phyloP scores from a whole-genome alignment of 2,329 filamentous ascomycete species.

The Stromatinia cepivora region DNA sequence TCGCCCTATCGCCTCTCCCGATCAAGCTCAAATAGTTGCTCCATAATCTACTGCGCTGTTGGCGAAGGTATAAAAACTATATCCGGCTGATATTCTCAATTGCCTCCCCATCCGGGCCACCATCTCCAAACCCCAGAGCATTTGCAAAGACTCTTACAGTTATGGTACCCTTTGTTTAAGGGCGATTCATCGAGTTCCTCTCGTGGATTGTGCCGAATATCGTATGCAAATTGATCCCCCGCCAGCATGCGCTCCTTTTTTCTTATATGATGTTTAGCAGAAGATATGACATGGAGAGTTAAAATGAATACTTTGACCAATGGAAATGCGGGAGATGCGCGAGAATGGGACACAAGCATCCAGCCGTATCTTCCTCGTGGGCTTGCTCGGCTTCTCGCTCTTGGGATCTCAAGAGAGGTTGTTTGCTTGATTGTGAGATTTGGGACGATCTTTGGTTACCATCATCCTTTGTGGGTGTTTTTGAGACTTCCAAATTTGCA shows the following conservation, averaged over 20 bases:
- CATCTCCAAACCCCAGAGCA: neutral
- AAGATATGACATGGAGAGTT: neutral
- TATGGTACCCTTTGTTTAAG: neutral
- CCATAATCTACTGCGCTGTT: neutral
- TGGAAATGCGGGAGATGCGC: neutral
- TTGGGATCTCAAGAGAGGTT: neutral
- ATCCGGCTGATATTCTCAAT: neutral
- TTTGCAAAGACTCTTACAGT: neutral
- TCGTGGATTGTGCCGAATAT: slow-evolving; percentile 11
- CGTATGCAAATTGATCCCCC: slow-evolving; percentile 19
- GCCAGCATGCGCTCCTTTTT: neutral
- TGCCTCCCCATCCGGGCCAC: slow-evolving; percentile 4
- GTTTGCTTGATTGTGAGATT: neutral
- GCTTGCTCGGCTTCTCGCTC: neutral
- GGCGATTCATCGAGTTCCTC: slow-evolving; percentile 18
- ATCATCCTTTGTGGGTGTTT: neutral
- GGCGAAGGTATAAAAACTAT: neutral
- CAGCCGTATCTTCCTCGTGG: neutral
- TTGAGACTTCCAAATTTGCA: neutral
- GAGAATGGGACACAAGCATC: neutral
- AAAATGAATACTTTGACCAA: slow-evolving; percentile 13
- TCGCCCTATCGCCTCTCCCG: neutral
- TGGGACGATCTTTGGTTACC: neutral
- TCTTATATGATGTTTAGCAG: slow-evolving; percentile 8
- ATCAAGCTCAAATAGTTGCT: neutral